Conservation (phyloP, 306 rosid species). For the Glycine tomentella region DNA sequence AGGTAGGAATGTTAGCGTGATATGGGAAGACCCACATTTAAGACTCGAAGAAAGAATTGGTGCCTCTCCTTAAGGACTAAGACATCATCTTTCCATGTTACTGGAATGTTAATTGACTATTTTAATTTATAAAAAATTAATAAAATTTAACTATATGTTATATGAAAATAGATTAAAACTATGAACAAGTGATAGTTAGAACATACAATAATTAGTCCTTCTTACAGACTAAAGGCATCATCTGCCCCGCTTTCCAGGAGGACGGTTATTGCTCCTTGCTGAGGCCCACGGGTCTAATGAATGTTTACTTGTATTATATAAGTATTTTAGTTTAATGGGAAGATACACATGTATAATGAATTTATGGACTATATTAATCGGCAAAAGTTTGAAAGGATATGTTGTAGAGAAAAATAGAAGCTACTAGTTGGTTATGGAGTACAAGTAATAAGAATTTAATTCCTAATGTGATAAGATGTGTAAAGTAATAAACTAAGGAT, state of each 20-base stretch:
- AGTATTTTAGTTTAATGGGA: slow-evolving; percentile 31
- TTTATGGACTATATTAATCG: slow-evolving; percentile 41
- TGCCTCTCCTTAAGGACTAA: slow-evolving; percentile 29
- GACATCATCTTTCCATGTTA: slow-evolving; percentile 6
- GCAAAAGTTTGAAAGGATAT: slow-evolving; percentile 26
- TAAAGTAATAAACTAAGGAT: slow-evolving; percentile 13
- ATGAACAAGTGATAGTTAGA: background rate
- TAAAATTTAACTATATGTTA: background rate
- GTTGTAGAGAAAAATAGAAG: slow-evolving; percentile 40
- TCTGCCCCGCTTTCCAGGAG: background rate
- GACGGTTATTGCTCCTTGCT: background rate
- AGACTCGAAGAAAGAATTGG: slow-evolving; percentile 25
- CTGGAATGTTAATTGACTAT: too few relatives aligned
- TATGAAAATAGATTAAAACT: background rate
- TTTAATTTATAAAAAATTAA: background rate
- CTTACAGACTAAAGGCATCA: background rate
- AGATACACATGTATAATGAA: slow-evolving; percentile 16
- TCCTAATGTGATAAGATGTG: background rate
- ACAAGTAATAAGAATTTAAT: slow-evolving; percentile 12
- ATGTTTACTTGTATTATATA: background rate
- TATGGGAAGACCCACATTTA: slow-evolving; percentile 30
- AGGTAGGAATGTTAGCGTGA: slow-evolving; percentile 23
- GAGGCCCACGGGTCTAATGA: slow-evolving; percentile 18
- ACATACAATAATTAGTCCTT: background rate
- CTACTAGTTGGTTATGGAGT: background rate